phyloP scores from a whole-genome alignment of 306 rosid genomes.

The Malus sieversii region DNA sequence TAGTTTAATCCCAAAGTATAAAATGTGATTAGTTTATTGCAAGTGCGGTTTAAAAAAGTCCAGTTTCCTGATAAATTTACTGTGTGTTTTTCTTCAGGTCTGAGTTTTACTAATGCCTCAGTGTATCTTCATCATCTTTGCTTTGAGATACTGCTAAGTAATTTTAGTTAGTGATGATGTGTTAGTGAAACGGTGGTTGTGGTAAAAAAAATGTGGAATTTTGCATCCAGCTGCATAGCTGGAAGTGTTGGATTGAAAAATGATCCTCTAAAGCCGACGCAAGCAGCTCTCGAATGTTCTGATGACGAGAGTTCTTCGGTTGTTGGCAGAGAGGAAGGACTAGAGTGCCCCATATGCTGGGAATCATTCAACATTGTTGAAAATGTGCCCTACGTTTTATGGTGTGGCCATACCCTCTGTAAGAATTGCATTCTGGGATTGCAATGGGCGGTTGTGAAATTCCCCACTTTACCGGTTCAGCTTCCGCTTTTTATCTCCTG shows the following conservation, averaged over 20 bases:
- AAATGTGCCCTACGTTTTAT: conserved; percentile 90
- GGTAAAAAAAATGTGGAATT: conserved; percentile 68
- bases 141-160: neutral
- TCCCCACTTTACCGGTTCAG: conserved; percentile 87
- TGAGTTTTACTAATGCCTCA: conserved; percentile 3
- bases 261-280: conserved; percentile 40
- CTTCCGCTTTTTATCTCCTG: conserved; percentile 94
- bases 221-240: conserved; percentile 77
- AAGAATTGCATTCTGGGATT: conserved; percentile 90
- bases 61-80: neutral
- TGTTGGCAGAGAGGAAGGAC: conserved; percentile 78
- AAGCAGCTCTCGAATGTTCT: conserved; percentile 61
- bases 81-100: conserved; percentile 9
- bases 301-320: conserved; percentile 80
- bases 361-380: conserved; percentile 94
- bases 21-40: neutral
- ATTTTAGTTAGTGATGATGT: conserved; percentile 19
- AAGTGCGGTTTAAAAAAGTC: neutral
- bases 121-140: neutral
- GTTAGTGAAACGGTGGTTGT: conserved; percentile 25
- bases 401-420: conserved; percentile 99
- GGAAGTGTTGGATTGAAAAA: conserved; percentile 55
- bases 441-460: conserved; percentile 93
- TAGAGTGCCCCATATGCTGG: conserved; percentile 96
- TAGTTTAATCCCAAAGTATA: neutral